These are phyloP conservation scores for sunflower (Helianthus annuus) DNA, from an alignment of 129 eudicot genomes.

Conservation along the genomic window DNA sequence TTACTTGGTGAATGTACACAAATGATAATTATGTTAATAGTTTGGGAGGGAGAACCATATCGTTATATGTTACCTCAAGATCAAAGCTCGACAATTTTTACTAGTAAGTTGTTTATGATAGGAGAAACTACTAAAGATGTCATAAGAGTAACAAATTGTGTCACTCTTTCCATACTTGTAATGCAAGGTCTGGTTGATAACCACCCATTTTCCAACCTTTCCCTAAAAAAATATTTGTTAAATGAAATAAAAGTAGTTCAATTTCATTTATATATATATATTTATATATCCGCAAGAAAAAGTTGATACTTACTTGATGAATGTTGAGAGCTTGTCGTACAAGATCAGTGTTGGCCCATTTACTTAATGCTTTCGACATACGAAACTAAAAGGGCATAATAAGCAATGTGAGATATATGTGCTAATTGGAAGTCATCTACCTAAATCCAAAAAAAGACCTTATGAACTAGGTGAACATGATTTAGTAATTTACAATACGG, in stretches of 20 bases:
- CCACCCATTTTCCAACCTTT: constrained; percentile 4
- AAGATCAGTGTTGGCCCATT: neutral
- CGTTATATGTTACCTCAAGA: constrained; percentile 5
- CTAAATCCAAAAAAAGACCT: no score
- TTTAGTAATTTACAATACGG: no score
- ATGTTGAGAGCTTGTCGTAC: constrained; percentile 17
- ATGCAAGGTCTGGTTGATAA: neutral
- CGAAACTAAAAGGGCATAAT: neutral
- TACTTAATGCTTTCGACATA: neutral
- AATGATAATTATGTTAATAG: no score
- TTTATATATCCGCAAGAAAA: neutral
- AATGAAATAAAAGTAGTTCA: neutral
- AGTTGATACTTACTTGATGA: neutral
- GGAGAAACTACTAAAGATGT: constrained; percentile 6
- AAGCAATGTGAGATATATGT: no score
- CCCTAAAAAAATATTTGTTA: neutral
- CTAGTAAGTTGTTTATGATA: constrained; percentile 15
- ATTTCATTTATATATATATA: neutral
- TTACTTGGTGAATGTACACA: no score
- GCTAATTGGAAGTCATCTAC: no score
- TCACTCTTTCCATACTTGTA: constrained; percentile 5
- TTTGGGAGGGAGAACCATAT: no score
- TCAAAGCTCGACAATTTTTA: constrained; percentile 21
- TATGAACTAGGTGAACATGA: no score
- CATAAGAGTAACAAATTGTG: constrained; percentile 15